Percentiles rank a stretch among this genome's conserved stretches.
Conservation (phyloP, 148 eudicot genomes). For the Chenopodium quinoa region DNA sequence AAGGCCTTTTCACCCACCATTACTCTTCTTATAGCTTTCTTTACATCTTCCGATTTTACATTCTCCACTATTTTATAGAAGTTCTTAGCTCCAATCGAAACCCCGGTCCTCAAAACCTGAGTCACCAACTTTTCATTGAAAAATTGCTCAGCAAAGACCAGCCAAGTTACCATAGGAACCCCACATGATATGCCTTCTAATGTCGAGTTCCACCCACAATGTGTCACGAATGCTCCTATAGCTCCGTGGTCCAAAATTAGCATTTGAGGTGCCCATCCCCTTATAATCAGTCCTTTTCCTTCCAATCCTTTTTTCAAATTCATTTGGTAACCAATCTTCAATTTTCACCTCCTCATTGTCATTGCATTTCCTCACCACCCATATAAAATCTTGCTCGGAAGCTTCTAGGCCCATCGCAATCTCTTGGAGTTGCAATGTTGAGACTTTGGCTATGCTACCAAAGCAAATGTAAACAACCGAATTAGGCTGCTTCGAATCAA, state of each 20-base stretch:
- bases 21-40: slow-evolving; percentile 18
- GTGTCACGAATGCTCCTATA: slow-evolving; percentile 33
- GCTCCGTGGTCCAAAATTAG: slow-evolving; percentile 36
- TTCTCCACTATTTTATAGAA: slow-evolving; percentile 9
- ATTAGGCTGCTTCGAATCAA: slow-evolving; percentile 25
- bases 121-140: slow-evolving; percentile 32
- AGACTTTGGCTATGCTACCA: slow-evolving; percentile 26
- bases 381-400: slow-evolving; percentile 30
- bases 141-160: slow-evolving; percentile 31
- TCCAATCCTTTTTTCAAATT: slow-evolving; percentile 25
- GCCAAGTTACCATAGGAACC: slow-evolving; percentile 41
- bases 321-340: slow-evolving; percentile 23
- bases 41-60: slow-evolving; percentile 25
- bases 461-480: slow-evolving; percentile 37
- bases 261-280: slow-evolving; percentile 43
- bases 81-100: slow-evolving; percentile 28
- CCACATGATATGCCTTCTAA: slow-evolving; percentile 31
- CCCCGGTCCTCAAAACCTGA: slow-evolving; percentile 26
- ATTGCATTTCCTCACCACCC: slow-evolving; percentile 27
- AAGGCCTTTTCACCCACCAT: slow-evolving; percentile 34
- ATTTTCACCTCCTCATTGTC: neutral
- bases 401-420: slow-evolving; percentile 35
- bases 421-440: slow-evolving; percentile 24
- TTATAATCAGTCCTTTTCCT: slow-evolving; percentile 33
- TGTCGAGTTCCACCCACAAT: slow-evolving; percentile 46